Evolutionary conservation across 2,329 filamentous ascomycete genomes (phyloP).

Genomic region (Cyphellophora europaea): DNA sequence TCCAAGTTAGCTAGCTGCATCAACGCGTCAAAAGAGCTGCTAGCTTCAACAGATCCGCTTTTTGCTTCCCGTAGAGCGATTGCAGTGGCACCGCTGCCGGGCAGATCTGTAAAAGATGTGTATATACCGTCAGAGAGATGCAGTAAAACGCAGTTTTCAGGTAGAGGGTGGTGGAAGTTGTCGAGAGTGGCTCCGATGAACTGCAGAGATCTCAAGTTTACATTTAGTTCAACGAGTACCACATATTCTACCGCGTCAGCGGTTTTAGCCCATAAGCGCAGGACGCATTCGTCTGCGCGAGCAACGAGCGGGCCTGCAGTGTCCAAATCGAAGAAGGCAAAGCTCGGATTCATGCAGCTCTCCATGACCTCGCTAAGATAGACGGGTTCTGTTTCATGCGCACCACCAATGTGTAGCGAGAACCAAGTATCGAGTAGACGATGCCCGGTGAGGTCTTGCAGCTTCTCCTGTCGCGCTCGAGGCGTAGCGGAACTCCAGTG

Average conservation of each 20-base stretch:
- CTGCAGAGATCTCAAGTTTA: conserved; percentile 64
- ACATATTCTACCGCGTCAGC: conserved; percentile 45
- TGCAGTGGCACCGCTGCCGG: conserved; percentile 27
- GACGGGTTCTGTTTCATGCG: conserved; percentile 55
- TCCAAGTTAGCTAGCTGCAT: conserved; percentile 85
- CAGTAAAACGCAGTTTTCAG: conserved; percentile 73
- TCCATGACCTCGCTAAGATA: conserved; percentile 79
- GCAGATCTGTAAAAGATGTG: conserved; percentile 61
- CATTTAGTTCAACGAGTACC: conserved; percentile 61
- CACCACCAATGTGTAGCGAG: conserved; percentile 60
- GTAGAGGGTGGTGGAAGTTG: conserved; percentile 61
- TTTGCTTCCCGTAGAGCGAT: background rate
- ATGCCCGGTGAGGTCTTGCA: conserved; percentile 63
- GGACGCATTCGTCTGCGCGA: conserved; percentile 52
- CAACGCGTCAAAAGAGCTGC: conserved; percentile 76
- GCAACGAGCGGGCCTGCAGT: conserved; percentile 54
- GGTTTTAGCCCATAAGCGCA: conserved; percentile 66
- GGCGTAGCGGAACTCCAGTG: conserved; percentile 55
- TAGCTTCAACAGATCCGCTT: conserved; percentile 24
- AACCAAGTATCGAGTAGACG: conserved; percentile 84
- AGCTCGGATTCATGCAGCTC: conserved; percentile 83
- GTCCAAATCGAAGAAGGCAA: conserved; percentile 71
- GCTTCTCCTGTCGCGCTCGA: conserved; percentile 57
- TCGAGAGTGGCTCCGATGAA: conserved; percentile 63
- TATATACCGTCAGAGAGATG: conserved; percentile 83